Evolutionary conservation across 805 yeast species (phyloP).

Genomic region (Schwanniomyces polymorphus): DNA sequence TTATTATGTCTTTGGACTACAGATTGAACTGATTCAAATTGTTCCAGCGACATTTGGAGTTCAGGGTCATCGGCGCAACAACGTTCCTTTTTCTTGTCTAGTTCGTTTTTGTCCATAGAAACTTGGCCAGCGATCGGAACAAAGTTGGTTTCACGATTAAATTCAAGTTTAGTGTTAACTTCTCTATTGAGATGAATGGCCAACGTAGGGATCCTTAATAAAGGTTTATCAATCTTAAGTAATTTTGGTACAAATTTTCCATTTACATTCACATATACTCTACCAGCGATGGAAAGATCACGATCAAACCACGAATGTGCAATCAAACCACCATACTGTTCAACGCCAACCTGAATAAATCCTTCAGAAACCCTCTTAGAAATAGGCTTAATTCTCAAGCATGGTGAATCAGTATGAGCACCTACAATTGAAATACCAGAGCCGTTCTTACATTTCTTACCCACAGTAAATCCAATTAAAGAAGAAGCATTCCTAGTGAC

Average conservation of each 20-base stretch:
- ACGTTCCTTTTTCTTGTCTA: slow-evolving; percentile 12
- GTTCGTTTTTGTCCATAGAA: slow-evolving; percentile 20
- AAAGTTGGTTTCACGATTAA: slow-evolving; percentile 84
- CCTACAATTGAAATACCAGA: slow-evolving; percentile 88
- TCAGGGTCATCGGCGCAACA: slow-evolving; percentile 55
- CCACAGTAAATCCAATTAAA: slow-evolving; percentile 82
- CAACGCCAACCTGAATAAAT: slow-evolving; percentile 87
- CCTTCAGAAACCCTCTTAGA: slow-evolving; percentile 72
- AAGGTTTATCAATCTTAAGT: slow-evolving; percentile 78
- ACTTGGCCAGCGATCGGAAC: slow-evolving; percentile 78
- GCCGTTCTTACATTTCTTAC: slow-evolving; percentile 70
- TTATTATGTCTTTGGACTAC: slow-evolving; percentile 76
- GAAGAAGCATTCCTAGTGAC: slow-evolving; percentile 91
- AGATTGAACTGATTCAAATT: slow-evolving; percentile 63
- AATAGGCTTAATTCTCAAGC: slow-evolving; percentile 83
- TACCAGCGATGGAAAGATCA: slow-evolving; percentile 87
- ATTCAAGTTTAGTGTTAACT: slow-evolving; percentile 76
- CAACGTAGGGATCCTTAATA: slow-evolving; percentile 88
- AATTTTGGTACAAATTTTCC: slow-evolving; percentile 62
- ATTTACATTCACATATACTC: slow-evolving; percentile 66
- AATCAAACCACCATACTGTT: slow-evolving; percentile 92
- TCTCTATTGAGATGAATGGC: slow-evolving; percentile 89
- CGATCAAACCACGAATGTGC: slow-evolving; percentile 98
- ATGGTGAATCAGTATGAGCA: slow-evolving; percentile 95
- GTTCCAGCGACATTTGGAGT: slow-evolving; percentile 46